Evolutionary conservation across 495 filamentous ascomycete genomes (phyloP).

Genomic region (Neurospora sp.): DNA sequence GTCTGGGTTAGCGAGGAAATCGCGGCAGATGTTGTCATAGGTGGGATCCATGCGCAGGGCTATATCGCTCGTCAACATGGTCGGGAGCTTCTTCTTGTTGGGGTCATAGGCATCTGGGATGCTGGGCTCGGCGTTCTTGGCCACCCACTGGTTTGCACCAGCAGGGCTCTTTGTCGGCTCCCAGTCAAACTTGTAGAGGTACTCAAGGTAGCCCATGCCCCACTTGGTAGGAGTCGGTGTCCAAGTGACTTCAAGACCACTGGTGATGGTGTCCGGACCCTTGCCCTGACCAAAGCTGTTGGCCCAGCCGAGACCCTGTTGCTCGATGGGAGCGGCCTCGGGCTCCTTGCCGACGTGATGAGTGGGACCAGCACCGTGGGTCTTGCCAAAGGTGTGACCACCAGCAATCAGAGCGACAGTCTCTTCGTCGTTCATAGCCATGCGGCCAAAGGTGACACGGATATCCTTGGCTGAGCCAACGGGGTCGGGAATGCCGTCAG

Average conservation of each 20-base stretch:
- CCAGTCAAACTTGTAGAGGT: conserved; percentile 70
- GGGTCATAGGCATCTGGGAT: conserved; percentile 60
- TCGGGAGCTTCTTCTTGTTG: conserved; percentile 53
- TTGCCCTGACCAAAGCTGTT: conserved; percentile 49
- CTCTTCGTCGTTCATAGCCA: conserved; percentile 73
- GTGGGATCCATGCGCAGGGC: conserved; percentile 56
- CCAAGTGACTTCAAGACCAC: conserved; percentile 65
- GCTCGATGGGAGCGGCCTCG: conserved; percentile 48
- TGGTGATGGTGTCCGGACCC: conserved; percentile 59
- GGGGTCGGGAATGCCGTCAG: conserved; percentile 58
- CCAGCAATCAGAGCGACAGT: conserved; percentile 66
- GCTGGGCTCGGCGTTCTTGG: conserved; percentile 51
- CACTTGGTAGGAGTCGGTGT: conserved; percentile 59
- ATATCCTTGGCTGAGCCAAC: conserved; percentile 58
- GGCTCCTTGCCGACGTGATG: conserved; percentile 53
- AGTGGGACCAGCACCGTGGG: conserved; percentile 53
- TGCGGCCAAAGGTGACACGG: conserved; percentile 58
- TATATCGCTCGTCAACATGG: conserved; percentile 62
- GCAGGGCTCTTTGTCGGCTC: conserved; percentile 62
- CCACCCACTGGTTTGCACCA: conserved; percentile 63
- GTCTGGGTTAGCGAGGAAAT: conserved; percentile 53
- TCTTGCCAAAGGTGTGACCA: conserved; percentile 67
- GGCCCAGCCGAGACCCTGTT: conserved; percentile 58
- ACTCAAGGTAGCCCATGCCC: conserved; percentile 58
- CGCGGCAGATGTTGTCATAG: conserved; percentile 64